Base-by-base conservation (phyloP, 1,284 basidiomycete species). In the Chondrostereum purpureum region DNA sequence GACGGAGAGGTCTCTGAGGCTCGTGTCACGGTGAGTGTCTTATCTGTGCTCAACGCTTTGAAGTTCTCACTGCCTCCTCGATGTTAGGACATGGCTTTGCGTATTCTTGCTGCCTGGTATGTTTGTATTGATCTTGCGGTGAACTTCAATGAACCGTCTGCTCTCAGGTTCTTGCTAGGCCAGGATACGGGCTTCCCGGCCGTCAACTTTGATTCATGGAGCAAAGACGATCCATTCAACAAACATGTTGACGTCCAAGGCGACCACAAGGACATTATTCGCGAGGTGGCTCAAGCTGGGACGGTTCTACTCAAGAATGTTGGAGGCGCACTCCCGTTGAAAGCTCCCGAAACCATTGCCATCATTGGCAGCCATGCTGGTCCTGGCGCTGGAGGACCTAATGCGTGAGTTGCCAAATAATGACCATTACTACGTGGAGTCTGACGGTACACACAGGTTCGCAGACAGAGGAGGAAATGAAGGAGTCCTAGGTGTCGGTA, bases 271-370 rank as follows among this genome's bases (percentile, higher is more conserved):
- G 68, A 72, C 36, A 52, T 83, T 11, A 82, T 87, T 33, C 74
- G 82, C 6, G 67, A 77, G 40, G 79, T 89, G 33, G 85, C 77
- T n/a, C 74, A 73, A 0, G 79, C 83, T 0, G 81, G 80, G 0
- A 83, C 79, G 1, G 80, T 90, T 5, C 66, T 92, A 18, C 69
- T 91, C 41, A 90, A 90, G 68, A 91, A 91, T 59, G 58, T 56
- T 1, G 67, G 72, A 35, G 62, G 63, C 3, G 63, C 67, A 1
- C 66, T 91, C 0, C 87, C 87, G 2, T 63, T 88, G n/a, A 67
- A 64, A 1, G 64, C 63, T 14, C 75, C 75, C 0, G 65, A 65
- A 50, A 68, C 66, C 3, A 71, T 87, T 42, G 79, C 68, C 0
- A 64, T 88, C 17, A 70, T 86, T 45, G 84, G 83, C 3, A 75